These are phyloP conservation scores for Torulaspora delbrueckii DNA, from an alignment of 805 yeast species.

Conservation along the genomic window DNA sequence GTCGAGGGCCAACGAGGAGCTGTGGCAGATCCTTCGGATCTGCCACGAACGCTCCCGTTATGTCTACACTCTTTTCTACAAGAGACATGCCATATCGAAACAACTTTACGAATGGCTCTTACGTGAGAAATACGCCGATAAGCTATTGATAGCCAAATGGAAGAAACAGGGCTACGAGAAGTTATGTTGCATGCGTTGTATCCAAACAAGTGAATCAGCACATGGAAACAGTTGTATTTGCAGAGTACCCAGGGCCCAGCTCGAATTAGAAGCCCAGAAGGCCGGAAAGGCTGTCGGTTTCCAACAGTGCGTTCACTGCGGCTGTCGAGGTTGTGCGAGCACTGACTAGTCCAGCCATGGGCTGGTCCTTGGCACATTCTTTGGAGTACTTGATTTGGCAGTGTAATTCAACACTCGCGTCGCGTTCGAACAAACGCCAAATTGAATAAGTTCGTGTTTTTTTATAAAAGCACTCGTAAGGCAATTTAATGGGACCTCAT, in stretches of 20 bases:
- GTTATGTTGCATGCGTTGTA: constrained; percentile 78
- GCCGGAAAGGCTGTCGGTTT: constrained; percentile 29
- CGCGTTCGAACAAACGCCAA: not conserved
- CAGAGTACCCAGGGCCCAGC: constrained; percentile 66
- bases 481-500: not conserved
- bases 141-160: constrained; percentile 76
- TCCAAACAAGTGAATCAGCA: constrained; percentile 54
- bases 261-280: constrained; percentile 34
- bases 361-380: constrained; percentile 1
- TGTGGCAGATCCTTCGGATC: constrained; percentile 68
- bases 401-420: not conserved
- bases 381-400: not conserved
- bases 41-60: constrained; percentile 74
- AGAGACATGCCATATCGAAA: constrained; percentile 58
- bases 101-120: constrained; percentile 72
- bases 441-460: not conserved
- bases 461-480: not conserved
- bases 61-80: constrained; percentile 67
- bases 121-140: constrained; percentile 62
- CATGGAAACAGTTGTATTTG: constrained; percentile 76
- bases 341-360: constrained; percentile 43
- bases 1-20: constrained; percentile 49
- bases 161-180: constrained; percentile 80
- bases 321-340: constrained; percentile 81
- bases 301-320: constrained; percentile 71